Conservation (phyloP, 768 basidiomycete genomes). For the Favolaschia claudopus region DNA sequence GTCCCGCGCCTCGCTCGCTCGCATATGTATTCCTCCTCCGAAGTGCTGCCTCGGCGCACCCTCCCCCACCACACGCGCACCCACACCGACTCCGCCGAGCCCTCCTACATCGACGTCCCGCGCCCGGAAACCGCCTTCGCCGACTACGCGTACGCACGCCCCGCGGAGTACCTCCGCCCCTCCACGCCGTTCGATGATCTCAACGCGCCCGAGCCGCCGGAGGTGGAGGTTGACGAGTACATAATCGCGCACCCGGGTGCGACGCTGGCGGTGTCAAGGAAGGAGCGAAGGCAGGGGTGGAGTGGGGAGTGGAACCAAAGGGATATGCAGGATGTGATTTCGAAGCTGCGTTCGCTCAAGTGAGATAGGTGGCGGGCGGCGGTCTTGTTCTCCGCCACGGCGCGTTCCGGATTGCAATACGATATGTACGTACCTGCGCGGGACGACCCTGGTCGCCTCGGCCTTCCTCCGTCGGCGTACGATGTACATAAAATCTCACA, state of each 20-base stretch:
- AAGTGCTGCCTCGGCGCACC: slow-evolving; percentile 5
- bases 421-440: no score
- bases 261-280: slow-evolving; percentile 36
- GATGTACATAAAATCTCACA: no score
- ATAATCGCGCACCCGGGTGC: slow-evolving; percentile 21
- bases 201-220: not conserved
- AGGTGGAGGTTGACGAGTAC: not conserved
- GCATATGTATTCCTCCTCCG: slow-evolving; percentile 7
- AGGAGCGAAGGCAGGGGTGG: slow-evolving; percentile 34
- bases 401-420: not conserved
- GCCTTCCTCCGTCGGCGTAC: no score
- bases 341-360: slow-evolving; percentile 28
- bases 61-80: slow-evolving; percentile 2
- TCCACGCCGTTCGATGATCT: not conserved
- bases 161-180: not conserved
- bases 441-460: no score
- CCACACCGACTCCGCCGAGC: not conserved
- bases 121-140: not conserved
- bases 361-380: not conserved
- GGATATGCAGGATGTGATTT: slow-evolving; percentile 35
- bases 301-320: slow-evolving; percentile 38
- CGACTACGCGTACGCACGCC: not conserved
- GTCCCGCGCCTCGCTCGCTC: not conserved
- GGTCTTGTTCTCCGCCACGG: not conserved
- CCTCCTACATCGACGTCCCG: no score